Base-by-base conservation (phyloP, 148 eudicot genomes). In the Salicornia ramosissima region DNA sequence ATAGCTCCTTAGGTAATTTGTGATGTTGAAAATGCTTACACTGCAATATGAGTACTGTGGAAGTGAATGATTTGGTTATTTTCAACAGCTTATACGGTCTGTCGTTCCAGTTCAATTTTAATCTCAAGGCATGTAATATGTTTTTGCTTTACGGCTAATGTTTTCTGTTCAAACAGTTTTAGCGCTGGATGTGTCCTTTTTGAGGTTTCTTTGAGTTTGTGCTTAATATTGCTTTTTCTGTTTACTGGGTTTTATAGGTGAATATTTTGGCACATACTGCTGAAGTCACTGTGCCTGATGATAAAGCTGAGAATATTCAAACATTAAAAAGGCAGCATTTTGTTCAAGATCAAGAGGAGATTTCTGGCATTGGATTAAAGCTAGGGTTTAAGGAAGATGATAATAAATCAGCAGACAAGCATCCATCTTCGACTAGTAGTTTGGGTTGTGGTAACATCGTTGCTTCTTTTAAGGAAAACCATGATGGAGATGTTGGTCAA, bases 191-290 rank as follows among this genome's bases (percentile, higher is more conserved):
- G 11, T 58, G 42, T 26, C 19, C 60, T 33, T 7, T 60, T 52
- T 51, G 72, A 24, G 72, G 9, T 65, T 5, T 73, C 15, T 21
- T 16, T 18, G 12, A 65, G 7, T 55, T 43, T 55, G 28, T 64
- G 5, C 61, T 71, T 0, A 42, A 21, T 51, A 36, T 22, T 31
- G 1, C 34, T 62, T 42, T 2, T 54, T 25, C n/a, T 67, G 11
- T 25, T 16, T 69, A 67, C 31, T 54, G 42, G 50, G 16, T 71
- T 65, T 25, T 70, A 3, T 77, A 86, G 94, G 82, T 88, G 42
- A 86, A 88, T 77, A 78, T 86, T 42, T 78, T 88, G 77, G 83
- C 75, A 46, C 94, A 88, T 74, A 84, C 87, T 12, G 78, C 81
- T 29, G 90, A 83, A 18, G 83, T 78, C 50, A 8, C 57, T 2